phyloP scores from a whole-genome alignment of 106 monocot genomes.

The Dendrobium nobile region DNA sequence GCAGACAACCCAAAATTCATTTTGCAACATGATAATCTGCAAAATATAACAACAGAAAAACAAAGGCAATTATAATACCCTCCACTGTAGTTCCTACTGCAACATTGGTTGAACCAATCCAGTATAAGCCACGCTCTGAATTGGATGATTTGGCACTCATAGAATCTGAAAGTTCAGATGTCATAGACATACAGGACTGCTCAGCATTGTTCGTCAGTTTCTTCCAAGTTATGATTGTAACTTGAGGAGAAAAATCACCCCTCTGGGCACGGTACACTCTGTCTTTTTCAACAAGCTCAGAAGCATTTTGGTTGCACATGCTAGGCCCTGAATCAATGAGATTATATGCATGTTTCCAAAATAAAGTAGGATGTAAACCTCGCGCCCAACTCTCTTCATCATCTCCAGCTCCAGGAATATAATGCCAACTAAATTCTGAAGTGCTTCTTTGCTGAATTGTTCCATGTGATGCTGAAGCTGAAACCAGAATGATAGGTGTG shows the following conservation, averaged over 20 bases:
- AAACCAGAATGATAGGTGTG: constrained; percentile 77
- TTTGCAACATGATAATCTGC: neutral
- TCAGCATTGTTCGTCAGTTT: constrained; percentile 12
- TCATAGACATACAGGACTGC: neutral
- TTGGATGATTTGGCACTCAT: constrained; percentile 12
- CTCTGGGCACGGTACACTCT: constrained; percentile 68
- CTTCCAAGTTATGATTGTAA: constrained; percentile 19
- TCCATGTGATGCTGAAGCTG: constrained; percentile 64
- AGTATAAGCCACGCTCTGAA: constrained; percentile 25
- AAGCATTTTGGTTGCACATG: constrained; percentile 58
- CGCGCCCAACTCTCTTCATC: constrained; percentile 97
- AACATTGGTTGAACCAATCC: constrained; percentile 83
- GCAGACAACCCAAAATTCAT: neutral
- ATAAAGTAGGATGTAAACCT: constrained; percentile 66
- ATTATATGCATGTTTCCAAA: constrained; percentile 76
- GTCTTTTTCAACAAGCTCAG: constrained; percentile 80
- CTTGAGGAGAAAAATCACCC: constrained; percentile 60
- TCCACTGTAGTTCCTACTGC: constrained; percentile 37
- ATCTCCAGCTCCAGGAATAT: constrained; percentile 96
- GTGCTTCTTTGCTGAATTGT: constrained; percentile 34
- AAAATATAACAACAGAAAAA: neutral
- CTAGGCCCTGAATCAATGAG: constrained; percentile 72
- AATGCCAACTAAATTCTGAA: constrained; percentile 86
- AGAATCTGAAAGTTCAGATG: constrained; percentile 8
- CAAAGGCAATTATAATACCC: constrained; percentile 23